Evolutionary conservation across 345 rosid genomes (phyloP).

Genomic region (Turnera subulata): DNA sequence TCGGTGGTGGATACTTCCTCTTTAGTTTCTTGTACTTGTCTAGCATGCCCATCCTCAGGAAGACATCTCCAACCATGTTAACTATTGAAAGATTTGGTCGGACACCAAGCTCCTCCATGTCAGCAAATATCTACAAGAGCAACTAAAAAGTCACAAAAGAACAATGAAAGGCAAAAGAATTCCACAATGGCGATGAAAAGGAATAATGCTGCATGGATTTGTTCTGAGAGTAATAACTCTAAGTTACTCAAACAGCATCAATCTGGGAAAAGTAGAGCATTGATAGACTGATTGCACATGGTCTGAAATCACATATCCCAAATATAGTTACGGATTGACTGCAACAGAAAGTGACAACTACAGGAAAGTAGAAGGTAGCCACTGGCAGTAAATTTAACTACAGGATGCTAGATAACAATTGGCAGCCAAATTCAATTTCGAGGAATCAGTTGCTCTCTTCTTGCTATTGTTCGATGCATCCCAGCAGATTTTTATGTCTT

Average conservation of each 20-base stretch:
- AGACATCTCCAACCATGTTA: constrained; percentile 66
- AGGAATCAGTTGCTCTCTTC: constrained; percentile 2
- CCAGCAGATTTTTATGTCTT: not conserved
- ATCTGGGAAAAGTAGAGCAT: too few relatives aligned
- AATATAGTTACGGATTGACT: too few relatives aligned
- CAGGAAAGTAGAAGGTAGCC: too few relatives aligned
- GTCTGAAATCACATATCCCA: too few relatives aligned
- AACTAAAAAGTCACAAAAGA: constrained; percentile 4
- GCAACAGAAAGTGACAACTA: too few relatives aligned
- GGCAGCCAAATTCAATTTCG: not conserved
- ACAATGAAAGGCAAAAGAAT: too few relatives aligned
- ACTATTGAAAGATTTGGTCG: constrained; percentile 57
- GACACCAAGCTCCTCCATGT: constrained; percentile 95
- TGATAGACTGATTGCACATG: too few relatives aligned
- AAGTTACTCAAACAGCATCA: too few relatives aligned
- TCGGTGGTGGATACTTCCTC: constrained; percentile 79
- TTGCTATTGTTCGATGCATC: not conserved
- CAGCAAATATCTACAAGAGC: constrained; percentile 70
- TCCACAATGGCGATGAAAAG: too few relatives aligned
- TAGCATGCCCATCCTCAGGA: constrained; percentile 57
- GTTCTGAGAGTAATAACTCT: too few relatives aligned
- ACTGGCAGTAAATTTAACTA: too few relatives aligned
- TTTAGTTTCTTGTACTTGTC: constrained; percentile 65
- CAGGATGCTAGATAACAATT: not conserved
- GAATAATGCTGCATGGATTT: not conserved